Percentiles rank a stretch among this genome's conserved stretches.
Evolutionary conservation across 495 filamentous ascomycete species (phyloP).

Genomic region (Pyronema domesticum): DNA sequence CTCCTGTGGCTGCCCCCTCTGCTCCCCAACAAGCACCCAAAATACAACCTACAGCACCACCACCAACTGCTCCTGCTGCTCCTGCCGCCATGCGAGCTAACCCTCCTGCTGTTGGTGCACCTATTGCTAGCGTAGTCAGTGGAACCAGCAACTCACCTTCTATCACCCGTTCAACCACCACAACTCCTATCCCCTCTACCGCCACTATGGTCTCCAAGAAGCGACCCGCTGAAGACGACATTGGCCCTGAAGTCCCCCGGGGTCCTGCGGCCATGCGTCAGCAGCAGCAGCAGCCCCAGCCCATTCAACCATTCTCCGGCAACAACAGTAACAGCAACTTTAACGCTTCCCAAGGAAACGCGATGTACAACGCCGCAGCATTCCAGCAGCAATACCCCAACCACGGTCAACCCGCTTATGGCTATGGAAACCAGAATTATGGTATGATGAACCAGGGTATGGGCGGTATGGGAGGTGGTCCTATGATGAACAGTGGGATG

Average conservation of each 20-base stretch:
- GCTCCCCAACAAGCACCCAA: not conserved
- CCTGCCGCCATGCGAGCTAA: not conserved
- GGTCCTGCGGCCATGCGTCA: constrained; percentile 31
- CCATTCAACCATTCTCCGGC: constrained; percentile 17
- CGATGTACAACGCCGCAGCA: constrained; percentile 1
- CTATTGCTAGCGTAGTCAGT: not conserved
- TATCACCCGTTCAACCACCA: constrained; percentile 21
- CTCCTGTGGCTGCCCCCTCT: not conserved
- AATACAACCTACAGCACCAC: not conserved
- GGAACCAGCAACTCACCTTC: not conserved
- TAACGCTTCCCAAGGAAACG: constrained; percentile 8
- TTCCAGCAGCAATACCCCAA: constrained; percentile 18
- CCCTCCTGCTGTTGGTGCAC: not conserved
- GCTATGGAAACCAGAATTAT: not conserved
- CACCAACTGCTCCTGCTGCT: not conserved
- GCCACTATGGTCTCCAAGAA: constrained; percentile 42
- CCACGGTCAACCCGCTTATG: constrained; percentile 9
- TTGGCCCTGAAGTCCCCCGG: constrained; percentile 25
- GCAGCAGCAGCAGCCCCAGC: constrained; percentile 24
- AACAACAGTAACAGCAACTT: constrained; percentile 8
- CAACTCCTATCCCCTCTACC: constrained; percentile 27
- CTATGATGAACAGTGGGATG: constrained; percentile 11
- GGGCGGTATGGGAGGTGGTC: constrained; percentile 11
- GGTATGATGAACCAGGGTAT: constrained; percentile 26
- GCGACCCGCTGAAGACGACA: constrained; percentile 58